Base-by-base conservation (phyloP, 345 rosid genomes). In the Anastatica hierochuntica region DNA sequence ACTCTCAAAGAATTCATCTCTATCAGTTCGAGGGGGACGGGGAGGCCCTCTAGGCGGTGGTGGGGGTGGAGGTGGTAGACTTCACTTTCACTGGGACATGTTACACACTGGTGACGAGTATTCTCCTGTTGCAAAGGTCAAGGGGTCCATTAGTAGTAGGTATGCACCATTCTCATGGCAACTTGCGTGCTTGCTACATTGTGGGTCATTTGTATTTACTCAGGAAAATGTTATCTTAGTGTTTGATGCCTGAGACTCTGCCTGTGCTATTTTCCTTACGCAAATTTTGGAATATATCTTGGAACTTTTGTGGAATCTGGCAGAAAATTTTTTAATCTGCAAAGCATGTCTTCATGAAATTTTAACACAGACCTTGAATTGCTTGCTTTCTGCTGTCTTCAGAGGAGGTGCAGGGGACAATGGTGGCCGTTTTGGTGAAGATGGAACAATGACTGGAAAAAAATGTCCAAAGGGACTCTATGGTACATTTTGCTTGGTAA, bases 11-110 rank as follows among this genome's bases (percentile, higher is more conserved):
- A 76, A 74, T 63, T 84, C 98, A 24, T 70, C 71, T 63, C 66
- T 90, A 65, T 79, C 96, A 72, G 77, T 69, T 72, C 55, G 51
- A 47, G 98, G 98, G 57, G 98, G 98, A 16, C 75, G 73, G 50
- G 98, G 98, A 48, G 83, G 96, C 37, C 78, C 68, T 46, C 79
- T 68, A 47, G 98, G 98, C 7, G 98, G 95, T 34, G 98, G 96
- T 14, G 98, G 98, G 1, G 98, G 98, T 17, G 98, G 98, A 34
- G 96, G 98, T 50, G 98, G 98, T 41, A 84, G 98, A 68, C 85
- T 83, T 72, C 98, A 90, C 75, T 90, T 90, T 72, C 96, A 90
- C 67, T 90, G 98, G 98, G 81, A 83, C 63, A 82, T 77, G 58
- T 72, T 90, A 65, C 84, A 77, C 45, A 58, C 62, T 43, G 95